Percentiles rank a stretch among this genome's conserved stretches.
phyloP scores from a whole-genome alignment of 331 rosid genomes.

The Quercus phellos region DNA sequence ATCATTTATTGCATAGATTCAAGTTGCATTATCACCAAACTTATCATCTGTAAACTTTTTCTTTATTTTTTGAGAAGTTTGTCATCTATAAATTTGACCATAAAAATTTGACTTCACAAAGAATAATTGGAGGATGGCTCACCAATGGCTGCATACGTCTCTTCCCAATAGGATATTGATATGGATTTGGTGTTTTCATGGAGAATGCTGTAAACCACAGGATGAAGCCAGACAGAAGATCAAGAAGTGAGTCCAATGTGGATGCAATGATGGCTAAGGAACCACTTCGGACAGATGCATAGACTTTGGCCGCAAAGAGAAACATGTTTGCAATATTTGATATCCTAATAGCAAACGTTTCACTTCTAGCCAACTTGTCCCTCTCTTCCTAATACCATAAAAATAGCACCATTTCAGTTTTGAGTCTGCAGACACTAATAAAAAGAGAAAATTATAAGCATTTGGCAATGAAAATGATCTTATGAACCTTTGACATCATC shows the following conservation, averaged over 20 bases:
- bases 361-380: conserved; percentile 80
- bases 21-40: background rate
- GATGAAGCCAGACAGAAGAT: conserved; percentile 93
- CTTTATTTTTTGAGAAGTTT: background rate
- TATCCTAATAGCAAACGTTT: conserved; percentile 85
- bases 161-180: conserved; percentile 97
- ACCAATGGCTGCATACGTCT: conserved; percentile 97
- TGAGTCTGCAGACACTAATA: background rate
- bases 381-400: conserved; percentile 67
- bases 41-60: background rate
- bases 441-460: background rate
- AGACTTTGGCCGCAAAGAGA: conserved; percentile 85
- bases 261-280: conserved; percentile 96
- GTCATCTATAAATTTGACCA: background rate
- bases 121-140: conserved; percentile 21
- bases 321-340: conserved; percentile 90
- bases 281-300: conserved; percentile 85
- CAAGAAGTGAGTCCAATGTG: conserved; percentile 93
- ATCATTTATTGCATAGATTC: background rate
- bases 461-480: background rate
- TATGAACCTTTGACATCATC: conserved; percentile 83
- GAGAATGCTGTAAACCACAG: conserved; percentile 99
- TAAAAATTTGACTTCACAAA: background rate
- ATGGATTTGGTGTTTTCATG: conserved; percentile 94
- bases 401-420: background rate